Evolutionary conservation across 768 basidiomycete species (phyloP).

Genomic region (Suillus placidus): DNA sequence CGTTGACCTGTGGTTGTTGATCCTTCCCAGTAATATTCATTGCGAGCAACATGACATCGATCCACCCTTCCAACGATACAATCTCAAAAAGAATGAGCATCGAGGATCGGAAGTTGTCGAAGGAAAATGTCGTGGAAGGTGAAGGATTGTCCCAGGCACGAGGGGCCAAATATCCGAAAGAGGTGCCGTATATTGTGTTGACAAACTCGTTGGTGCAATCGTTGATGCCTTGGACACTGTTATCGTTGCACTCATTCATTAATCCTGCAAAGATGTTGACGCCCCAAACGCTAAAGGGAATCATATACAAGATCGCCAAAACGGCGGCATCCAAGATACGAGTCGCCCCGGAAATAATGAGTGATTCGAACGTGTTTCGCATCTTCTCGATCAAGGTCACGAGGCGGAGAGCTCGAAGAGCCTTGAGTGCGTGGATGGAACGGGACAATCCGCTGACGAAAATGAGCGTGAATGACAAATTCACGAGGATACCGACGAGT

Average conservation of each 20-base stretch:
- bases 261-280: constrained; percentile 88
- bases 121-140: constrained; percentile 82
- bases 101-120: constrained; percentile 83
- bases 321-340: constrained; percentile 90
- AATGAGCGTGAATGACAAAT: constrained; percentile 69
- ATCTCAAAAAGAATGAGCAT: constrained; percentile 95
- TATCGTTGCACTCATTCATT: constrained; percentile 86
- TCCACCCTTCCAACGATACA: constrained; percentile 95
- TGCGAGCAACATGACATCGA: constrained; percentile 85
- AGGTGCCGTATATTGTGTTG: constrained; percentile 59
- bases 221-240: constrained; percentile 46
- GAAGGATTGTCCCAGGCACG: constrained; percentile 89
- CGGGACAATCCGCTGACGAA: constrained; percentile 80
- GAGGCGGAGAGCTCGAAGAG: constrained; percentile 82
- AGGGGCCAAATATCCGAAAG: constrained; percentile 75
- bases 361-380: constrained; percentile 81
- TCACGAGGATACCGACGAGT: constrained; percentile 75
- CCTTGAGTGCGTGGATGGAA: constrained; percentile 84
- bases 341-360: constrained; percentile 83
- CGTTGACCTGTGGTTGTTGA: constrained; percentile 71
- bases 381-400: constrained; percentile 89
- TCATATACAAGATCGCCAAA: constrained; percentile 88
- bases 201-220: constrained; percentile 79
- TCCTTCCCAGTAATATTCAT: constrained; percentile 75
- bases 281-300: constrained; percentile 93